Evolutionary conservation across 345 rosid genomes (phyloP).

Genomic region (Conringia planisiliqua): DNA sequence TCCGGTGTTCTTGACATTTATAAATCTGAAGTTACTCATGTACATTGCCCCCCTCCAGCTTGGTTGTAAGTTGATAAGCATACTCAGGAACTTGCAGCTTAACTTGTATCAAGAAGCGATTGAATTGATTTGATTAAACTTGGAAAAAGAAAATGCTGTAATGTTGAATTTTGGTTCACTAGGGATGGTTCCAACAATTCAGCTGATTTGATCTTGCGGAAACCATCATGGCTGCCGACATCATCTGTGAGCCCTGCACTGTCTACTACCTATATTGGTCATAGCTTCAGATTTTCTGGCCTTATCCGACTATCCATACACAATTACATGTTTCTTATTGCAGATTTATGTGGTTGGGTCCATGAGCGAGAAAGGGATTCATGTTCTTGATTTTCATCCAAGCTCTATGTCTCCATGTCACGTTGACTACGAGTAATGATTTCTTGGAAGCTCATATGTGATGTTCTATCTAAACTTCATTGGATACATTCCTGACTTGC

Average conservation of each 20-base stretch:
- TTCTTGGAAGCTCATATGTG: not conserved
- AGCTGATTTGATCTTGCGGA: conserved; percentile 50
- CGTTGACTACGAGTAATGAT: conserved; percentile 68
- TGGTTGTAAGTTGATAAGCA: conserved; percentile 75
- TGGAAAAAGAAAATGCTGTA: not conserved
- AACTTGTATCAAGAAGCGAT: not conserved
- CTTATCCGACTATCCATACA: not conserved
- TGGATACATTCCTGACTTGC: not conserved
- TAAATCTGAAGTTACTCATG: conserved; percentile 64
- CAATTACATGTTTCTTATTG: not conserved
- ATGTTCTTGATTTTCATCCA: conserved; percentile 89
- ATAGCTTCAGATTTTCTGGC: not conserved
- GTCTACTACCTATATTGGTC: not conserved
- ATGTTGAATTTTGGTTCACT: conserved; percentile 26
- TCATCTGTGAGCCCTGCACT: conserved; percentile 58
- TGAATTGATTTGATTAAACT: not conserved
- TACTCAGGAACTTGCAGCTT: not conserved
- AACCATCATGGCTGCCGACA: conserved; percentile 82
- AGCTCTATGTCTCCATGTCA: conserved; percentile 75
- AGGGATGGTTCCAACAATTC: conserved; percentile 52
- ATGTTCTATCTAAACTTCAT: not conserved
- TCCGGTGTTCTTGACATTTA: conserved; percentile 81
- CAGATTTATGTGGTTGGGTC: conserved; percentile 87
- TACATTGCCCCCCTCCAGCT: conserved; percentile 97
- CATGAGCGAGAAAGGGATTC: conserved; percentile 66